Evolutionary conservation across 495 filamentous ascomycete genomes (phyloP).

Genomic region (Filosporella fistucella): DNA sequence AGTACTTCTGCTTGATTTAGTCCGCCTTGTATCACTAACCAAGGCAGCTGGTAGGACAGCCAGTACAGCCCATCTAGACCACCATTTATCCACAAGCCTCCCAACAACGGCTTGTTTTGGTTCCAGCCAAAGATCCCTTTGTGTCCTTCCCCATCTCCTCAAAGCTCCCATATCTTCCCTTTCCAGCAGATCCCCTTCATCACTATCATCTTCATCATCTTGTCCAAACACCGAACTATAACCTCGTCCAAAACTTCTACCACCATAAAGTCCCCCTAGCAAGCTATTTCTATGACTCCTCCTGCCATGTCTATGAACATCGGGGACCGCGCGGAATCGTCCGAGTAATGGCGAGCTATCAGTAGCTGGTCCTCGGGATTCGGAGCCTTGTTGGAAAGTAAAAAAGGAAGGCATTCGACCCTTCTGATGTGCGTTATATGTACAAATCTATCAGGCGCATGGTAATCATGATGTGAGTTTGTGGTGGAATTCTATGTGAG

Average conservation of each 20-base stretch:
- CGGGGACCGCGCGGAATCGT: conserved; percentile 53
- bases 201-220: conserved; percentile 28
- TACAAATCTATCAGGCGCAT: no score
- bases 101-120: conserved; percentile 48
- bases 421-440: no score
- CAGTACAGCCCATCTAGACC: conserved; percentile 48
- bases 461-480: no score
- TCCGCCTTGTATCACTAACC: conserved; percentile 34
- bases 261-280: conserved; percentile 20
- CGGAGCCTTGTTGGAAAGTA: conserved; percentile 56
- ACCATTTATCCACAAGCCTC: conserved; percentile 52
- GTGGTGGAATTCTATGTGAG: no score
- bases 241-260: conserved; percentile 22
- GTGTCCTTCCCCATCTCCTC: conserved; percentile 25
- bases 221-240: conserved; percentile 21
- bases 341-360: conserved; percentile 50
- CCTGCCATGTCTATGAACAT: conserved; percentile 17
- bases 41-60: conserved; percentile 51
- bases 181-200: conserved; percentile 25
- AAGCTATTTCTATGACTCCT: conserved; percentile 15
- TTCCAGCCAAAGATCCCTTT: conserved; percentile 47
- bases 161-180: conserved; percentile 17
- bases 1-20: conserved; percentile 2
- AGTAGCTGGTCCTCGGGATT: conserved; percentile 35
- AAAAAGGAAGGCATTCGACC: conserved; percentile 54